Evolutionary conservation across 257 asterid species (phyloP), one percentile per base, ranked within the genome.

Genomic region (Rehmannia glutinosa): DNA sequence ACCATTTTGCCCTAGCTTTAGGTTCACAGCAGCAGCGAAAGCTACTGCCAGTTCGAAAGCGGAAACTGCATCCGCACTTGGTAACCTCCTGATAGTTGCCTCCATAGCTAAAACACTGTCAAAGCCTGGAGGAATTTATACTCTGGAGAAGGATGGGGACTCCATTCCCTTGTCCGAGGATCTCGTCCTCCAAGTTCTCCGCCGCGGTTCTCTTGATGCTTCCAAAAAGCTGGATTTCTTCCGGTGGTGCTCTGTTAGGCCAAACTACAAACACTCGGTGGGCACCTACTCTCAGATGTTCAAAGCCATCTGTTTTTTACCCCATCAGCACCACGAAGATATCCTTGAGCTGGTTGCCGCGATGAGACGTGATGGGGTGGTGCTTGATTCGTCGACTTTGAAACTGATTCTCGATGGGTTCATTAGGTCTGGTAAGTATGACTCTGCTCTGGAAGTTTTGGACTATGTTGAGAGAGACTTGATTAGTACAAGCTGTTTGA

Each of bases 361-460:
- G 62, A 85, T 88, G 92, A 82, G 55, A 53, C 68, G 64, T 12
- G 95, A 88, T 8, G 92, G 80, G 20, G 60, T 88, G 72, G 63
- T 47, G 54, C 86, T 86, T 53, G 92, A 90, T 70, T 79, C 96
- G 0, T 47, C 79, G 5, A 86, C 84, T 25, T 75, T 86, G 60
- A 92, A 90, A 69, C 50, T 86, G 80, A 81, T 90, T 36, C 96
- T 92, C 24, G 83, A 90, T 53, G 73, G 89, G 6, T 86, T 90
- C 62, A 84, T 91, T 19, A 79, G 75, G 61, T 72, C 78, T 19
- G 96, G 94, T 7, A 86, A 81, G 76, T 93, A 82, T 52, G 89
- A 84, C 52, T 78, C 82, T 19, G 97, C 96, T 0, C 70, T 93
- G 58, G 83, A 84, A 61, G 75, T 90, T 73, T 73, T 93, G 72